Percentiles rank a stretch among this genome's conserved stretches.
Evolutionary conservation across 768 basidiomycete species (phyloP).

Genomic region (Naganishia kalamii): DNA sequence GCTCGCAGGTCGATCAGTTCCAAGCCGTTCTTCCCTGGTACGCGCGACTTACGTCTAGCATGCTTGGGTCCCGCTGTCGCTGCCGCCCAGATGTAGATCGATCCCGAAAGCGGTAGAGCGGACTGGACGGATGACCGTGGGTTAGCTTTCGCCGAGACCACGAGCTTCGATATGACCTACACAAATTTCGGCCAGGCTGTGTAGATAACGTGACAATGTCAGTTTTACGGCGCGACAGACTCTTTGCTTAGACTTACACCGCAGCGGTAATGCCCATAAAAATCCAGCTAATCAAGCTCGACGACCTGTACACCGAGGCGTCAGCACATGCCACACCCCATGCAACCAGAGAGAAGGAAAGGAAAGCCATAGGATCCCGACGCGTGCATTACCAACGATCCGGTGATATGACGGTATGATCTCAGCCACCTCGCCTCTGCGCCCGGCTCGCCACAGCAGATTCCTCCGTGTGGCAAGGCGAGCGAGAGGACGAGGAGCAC

Average conservation of each 20-base stretch:
- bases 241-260: conserved; percentile 45
- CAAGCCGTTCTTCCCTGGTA: no score
- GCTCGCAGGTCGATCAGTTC: no score
- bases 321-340: background rate
- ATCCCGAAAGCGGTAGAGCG: conserved; percentile 59
- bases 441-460: background rate
- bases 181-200: conserved; percentile 71
- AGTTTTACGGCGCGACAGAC: background rate
- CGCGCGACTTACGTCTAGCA: conserved; percentile 62
- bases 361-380: conserved; percentile 17
- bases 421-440: background rate
- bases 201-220: background rate
- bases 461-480: background rate
- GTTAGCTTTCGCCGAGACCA: conserved; percentile 45
- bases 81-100: conserved; percentile 91
- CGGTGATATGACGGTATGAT: conserved; percentile 24
- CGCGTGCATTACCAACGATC: conserved; percentile 26
- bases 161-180: conserved; percentile 56
- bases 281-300: conserved; percentile 70
- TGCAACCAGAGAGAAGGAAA: background rate
- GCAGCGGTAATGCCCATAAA: conserved; percentile 85
- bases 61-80: conserved; percentile 84
- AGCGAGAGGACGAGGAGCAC: conserved; percentile 16
- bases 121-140: background rate
- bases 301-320: conserved; percentile 57